Evolutionary conservation across 2,329 filamentous ascomycete species (phyloP), one percentile per base, ranked within the genome.

Genomic region (Tolypocladium tundrense): DNA sequence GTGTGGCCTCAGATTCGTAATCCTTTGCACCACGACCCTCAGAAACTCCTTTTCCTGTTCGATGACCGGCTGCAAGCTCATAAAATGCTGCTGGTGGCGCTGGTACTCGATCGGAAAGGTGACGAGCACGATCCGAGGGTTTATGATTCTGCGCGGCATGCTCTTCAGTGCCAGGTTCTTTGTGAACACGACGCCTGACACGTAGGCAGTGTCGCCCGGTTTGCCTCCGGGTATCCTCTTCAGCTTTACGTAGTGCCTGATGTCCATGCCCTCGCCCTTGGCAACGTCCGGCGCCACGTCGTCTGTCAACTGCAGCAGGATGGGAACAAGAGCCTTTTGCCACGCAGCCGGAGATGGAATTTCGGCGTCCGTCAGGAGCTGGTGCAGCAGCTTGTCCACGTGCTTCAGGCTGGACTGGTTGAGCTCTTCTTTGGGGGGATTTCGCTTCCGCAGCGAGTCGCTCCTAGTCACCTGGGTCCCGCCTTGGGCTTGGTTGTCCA

Each of bases 51-150:
- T 88, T 73, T 99, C 95, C 71, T 99, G 94, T 57, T 93, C 89
- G 65, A 99, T 96, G 58, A 99, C 91, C 43, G 93, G 93, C 66
- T 97, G 91, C 54, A 99, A 76, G 66, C 94, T 99, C 92, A 99
- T 97, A 70, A 99, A 97, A 70, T 97, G 92, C 70, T 81, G 79
- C 68, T 81, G 77, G 65, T 97, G 91, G 43, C 94, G 85, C 59
- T 95, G 90, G 71, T 99, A 99, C 69, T 99, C 94, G 59, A 99
- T 90, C 0, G 94, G 87, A 68, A 99, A 99, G 0, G 91, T 93
- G 58, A 99, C 87, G 62, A 99, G 90, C 54, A 96, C 81, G 60
- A 99, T 94, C 39, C 91, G 86, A 3, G 94, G 94, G 57, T 90
- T 87, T 14, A 81, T 73, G 61, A 97, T 94, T 61, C 85, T 90